Conservation (phyloP, 2,329 filamentous ascomycete species). For the Chaetomium olivaceum region DNA sequence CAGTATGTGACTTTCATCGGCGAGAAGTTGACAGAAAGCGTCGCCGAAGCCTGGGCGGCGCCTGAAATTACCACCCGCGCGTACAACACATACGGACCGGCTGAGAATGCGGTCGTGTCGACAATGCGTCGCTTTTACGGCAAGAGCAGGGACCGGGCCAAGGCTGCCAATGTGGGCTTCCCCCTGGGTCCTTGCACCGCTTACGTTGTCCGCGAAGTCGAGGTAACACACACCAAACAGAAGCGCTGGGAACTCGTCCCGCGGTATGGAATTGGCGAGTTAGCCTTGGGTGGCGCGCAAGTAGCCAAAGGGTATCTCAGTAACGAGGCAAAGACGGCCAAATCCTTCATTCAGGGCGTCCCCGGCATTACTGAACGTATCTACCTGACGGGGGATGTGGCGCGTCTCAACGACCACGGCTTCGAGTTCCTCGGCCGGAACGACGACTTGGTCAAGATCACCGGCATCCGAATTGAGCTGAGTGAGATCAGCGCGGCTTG, state of each 20-base stretch:
- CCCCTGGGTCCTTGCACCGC: not conserved
- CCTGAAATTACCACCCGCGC: not conserved
- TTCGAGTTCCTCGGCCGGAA: not conserved
- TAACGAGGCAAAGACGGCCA: not conserved
- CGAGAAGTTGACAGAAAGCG: not conserved
- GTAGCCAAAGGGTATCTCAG: not conserved
- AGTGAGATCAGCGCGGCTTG: not conserved
- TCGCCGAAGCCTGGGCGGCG: not conserved
- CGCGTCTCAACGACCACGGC: not conserved
- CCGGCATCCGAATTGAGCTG: not conserved
- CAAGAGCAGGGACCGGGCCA: not conserved
- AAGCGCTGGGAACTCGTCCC: not conserved
- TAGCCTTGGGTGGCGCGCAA: not conserved
- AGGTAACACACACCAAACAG: not conserved
- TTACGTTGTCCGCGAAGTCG: not conserved
- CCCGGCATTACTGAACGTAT: not conserved
- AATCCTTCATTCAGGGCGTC: not conserved
- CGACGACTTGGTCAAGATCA: not conserved
- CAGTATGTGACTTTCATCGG: not conserved
- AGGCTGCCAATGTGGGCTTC: not conserved
- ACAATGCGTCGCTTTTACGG: not conserved
- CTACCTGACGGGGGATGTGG: not conserved
- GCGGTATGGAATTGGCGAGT: not conserved
- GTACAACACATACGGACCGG: not conserved
- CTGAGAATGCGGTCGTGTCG: not conserved